Base-by-base conservation (phyloP, 768 basidiomycete genomes). In the Punctularia strigosozonata region DNA sequence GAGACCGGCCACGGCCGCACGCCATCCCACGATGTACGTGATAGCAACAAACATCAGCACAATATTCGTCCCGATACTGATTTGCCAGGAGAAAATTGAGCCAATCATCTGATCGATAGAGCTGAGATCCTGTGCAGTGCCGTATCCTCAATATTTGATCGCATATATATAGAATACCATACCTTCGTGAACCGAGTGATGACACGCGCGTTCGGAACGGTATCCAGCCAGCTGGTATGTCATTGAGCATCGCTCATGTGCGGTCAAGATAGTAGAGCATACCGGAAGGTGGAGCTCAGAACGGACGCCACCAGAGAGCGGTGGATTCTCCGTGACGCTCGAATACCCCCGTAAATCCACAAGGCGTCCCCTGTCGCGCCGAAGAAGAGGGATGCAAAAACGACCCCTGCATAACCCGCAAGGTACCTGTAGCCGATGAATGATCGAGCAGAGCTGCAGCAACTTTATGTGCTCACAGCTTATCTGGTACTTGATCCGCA, bases 141-240 rank as follows among this genome's bases (percentile, higher is more conserved):
- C 28, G 15, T 10, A 30, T 10, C 28, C 10, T n/a, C n/a, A 30
- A 30, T 30, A 15, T 10, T 15, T 15, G 10, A 30, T 30, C 28
- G 15, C 44, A 25, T 52, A 49, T 31, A 50, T 51, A 46, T 19
- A 3, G 17, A 13, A 40, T 18, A 17, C 13, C 26, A 25, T 25
- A 7, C 28, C 32, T 42, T 54, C 62, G 56, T 57, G 42, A 50
- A 54, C 8, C 54, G 49, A n/a, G 56, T 45, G 23, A 61, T 51
- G 32, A 63, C 52, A 7, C 61, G 56, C 13, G 57, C 46, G 2
- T 50, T 52, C 1, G 62, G 62, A 0, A 55, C 56, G 13, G 50
- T 51, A 42, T 64, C 62, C 7, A 61, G 48, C 60, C 60, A 64
- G 31, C 62, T 55, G 31, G 14, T 15, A 37, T 4, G 19, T 22